Base-by-base conservation (phyloP, 1,284 basidiomycete species). In the Microstroma glucosiphilum region DNA sequence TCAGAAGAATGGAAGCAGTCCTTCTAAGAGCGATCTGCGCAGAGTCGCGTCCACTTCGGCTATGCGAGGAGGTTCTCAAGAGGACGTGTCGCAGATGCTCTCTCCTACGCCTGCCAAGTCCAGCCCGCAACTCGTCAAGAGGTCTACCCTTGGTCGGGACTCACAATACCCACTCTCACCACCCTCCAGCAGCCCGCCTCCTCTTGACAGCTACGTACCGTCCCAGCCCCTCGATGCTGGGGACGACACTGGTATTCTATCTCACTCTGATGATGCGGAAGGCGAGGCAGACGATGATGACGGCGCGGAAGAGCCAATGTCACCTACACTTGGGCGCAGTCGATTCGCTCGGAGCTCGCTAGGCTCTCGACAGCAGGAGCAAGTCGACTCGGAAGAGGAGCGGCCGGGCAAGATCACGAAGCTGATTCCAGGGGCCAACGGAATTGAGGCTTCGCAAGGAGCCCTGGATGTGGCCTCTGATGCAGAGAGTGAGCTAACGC, bases 401-500 rank as follows among this genome's bases (percentile, higher is more conserved):
- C 30, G 30, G 9, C 30, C 30, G 4, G 9, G 30, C 30, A 37
- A 37, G 30, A 37, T 37, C 30, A 37, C 30, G 30, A 37, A 37
- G 30, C 9, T 37, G 30, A 37, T 9, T 4, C 30, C 30, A 37
- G 30, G 30, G 9, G 9, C 30, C 30, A 37, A 37, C 9, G 30
- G 30, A 9, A 3, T 37, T 37, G 30, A 3, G 3, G 30, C 30
- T 37, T 37, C 30, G 3, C 30, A 37, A 9, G 43, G 21, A 21
- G 43, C 15, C 43, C 13, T 21, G 43, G 43, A 48, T 12, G 43
- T n/a, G 17, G 15, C 13, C 17, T 48, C 43, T 4, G 51, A 26
- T 13, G 51, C 51, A 11, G 51, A 54, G 51, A 54, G 51, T 25
- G 51, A 54, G 6, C 51, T 54, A 6, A 54, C 51, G 15, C 51